A percentile compares a stretch with the other conserved stretches of the same genome.
phyloP scores from a whole-genome alignment of 1,284 basidiomycete species.

The Ganoderma lingzhi region DNA sequence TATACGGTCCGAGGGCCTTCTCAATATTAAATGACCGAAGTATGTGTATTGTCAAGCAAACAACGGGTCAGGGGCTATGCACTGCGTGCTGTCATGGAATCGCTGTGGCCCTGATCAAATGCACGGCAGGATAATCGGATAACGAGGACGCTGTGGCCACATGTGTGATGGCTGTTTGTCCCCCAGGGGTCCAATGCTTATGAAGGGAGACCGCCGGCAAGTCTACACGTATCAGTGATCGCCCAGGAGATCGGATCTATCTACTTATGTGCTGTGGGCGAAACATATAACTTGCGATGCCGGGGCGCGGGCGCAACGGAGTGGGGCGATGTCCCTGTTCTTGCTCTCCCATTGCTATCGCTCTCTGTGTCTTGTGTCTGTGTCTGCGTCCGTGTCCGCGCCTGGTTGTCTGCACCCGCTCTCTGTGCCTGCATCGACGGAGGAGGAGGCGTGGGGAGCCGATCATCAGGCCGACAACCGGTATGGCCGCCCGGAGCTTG shows the following conservation, averaged over 20 bases:
- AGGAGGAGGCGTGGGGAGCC: not conserved
- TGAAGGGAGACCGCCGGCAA: constrained; percentile 5
- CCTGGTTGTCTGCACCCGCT: not conserved
- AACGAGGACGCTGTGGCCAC: constrained; percentile 5
- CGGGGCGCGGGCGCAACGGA: not conserved
- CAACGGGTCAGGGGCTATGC: not conserved
- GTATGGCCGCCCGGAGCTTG: not conserved
- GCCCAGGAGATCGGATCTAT: constrained; percentile 6
- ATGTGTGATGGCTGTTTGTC: not conserved
- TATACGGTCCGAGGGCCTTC: not conserved
- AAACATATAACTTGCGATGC: constrained; percentile 5
- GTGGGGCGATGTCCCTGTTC: not conserved
- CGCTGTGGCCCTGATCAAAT: not conserved
- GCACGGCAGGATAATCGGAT: constrained; percentile 4
- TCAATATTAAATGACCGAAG: not conserved
- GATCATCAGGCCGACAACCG: not conserved
- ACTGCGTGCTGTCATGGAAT: not conserved
- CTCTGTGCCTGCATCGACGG: constrained; percentile 4
- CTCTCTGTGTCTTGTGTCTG: not conserved
- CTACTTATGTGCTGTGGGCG: not conserved
- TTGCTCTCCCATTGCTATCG: not conserved
- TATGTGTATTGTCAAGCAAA: not conserved
- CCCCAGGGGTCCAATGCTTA: not conserved
- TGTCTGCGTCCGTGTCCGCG: not conserved
- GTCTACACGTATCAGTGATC: constrained; percentile 3